Conservation (phyloP, 371 early-diverging fungal species). For the Syncephalastrum monosporum region DNA sequence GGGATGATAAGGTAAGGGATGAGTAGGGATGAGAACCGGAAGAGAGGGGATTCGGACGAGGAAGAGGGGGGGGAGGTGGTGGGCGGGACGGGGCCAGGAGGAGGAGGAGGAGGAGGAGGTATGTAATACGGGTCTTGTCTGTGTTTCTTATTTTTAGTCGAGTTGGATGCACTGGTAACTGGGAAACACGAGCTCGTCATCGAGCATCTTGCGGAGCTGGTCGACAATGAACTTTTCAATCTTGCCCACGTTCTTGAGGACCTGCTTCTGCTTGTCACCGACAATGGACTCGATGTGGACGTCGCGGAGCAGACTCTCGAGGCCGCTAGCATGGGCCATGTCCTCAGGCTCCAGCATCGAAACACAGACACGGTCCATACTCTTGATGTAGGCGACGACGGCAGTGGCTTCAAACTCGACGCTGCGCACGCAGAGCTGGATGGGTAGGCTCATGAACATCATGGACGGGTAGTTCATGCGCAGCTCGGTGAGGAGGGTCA, state of each 20-base stretch:
- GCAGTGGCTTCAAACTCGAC: conserved; percentile 85
- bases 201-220: conserved; percentile 83
- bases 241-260: conserved; percentile 91
- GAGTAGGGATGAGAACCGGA: no score
- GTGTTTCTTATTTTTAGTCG: not conserved
- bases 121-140: no score
- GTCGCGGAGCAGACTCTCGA: conserved; percentile 64
- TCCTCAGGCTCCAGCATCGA: conserved; percentile 85
- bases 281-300: conserved; percentile 87
- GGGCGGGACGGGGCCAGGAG: no score
- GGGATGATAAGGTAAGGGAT: no score
- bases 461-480: conserved; percentile 91
- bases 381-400: conserved; percentile 83
- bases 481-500: conserved; percentile 84
- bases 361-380: conserved; percentile 74
- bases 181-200: conserved; percentile 91
- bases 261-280: conserved; percentile 87
- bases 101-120: no score
- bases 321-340: conserved; percentile 7
- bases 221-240: conserved; percentile 90
- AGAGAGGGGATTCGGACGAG: no score
- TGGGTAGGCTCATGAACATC: conserved; percentile 88
- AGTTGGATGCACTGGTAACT: conserved; percentile 57
- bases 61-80: no score
- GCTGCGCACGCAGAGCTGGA: conserved; percentile 78